Base-by-base conservation (phyloP, 352 stramenopile species). In the Pythium brachiatum region DNA sequence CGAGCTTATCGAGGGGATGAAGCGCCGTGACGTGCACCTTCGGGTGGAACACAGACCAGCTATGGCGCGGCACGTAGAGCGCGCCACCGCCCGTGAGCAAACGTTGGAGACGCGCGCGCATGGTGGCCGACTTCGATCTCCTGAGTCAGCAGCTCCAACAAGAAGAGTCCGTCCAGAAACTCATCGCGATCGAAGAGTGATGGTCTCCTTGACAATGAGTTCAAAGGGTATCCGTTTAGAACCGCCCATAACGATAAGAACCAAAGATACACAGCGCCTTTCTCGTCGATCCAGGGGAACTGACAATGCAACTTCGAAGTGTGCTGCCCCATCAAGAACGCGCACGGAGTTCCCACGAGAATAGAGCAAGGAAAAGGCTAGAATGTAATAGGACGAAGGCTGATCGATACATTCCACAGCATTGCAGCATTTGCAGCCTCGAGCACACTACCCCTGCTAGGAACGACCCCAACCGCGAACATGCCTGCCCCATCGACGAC, bases 41-140 rank as follows among this genome's bases (percentile, higher is more conserved):
- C 53, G 63, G 77, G 18, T 81, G 73, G 64, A 81, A 86, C 8
- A 83, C 61, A 3, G 72, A 76, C 77, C 77, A 86, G 60, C 77
- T 86, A 60, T 76, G 50, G 34, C 53, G 60, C 34, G 77, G 77
- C 57, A 81, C 70, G 16, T 48, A 27, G 50, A 25, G 23, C 25
- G 20, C 32, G n/a, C 43, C 59, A 52, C 21, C 52, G 26, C 50
- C 50, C 4, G 32, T 7, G 27, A 67, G 61, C 32, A 61, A 57
- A n/a, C 69, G 66, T 31, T 62, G 69, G 31, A 80, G 66, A 57
- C 66, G 75, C 25, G 56, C 29, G 1, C 69, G 62, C 72, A 79
- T 79, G 38, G 1, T 52, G 25, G 31, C 27, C 47, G 3, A 47
- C 54, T 18, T 53, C 13, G 20, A 25, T 38, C 48, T 55, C 7